Evolutionary conservation across 176 grass and related monocot species (phyloP).

Genomic region (Cocos nucifera): DNA sequence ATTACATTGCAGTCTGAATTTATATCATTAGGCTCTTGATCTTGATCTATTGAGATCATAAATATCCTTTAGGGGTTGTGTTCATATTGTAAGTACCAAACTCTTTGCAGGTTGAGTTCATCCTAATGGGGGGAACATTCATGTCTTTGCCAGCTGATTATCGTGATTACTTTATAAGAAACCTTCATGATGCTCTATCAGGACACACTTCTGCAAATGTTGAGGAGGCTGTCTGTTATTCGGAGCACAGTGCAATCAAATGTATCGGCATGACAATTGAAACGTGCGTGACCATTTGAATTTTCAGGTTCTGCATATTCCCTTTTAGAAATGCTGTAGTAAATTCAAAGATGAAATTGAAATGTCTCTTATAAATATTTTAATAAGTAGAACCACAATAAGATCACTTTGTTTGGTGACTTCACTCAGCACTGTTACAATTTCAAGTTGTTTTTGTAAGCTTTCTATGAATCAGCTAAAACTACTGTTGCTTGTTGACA

Average conservation of each 20-base stretch:
- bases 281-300: constrained; percentile 38
- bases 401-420: too few relatives aligned
- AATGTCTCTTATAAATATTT: too few relatives aligned
- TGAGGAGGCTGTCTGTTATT: constrained; percentile 97
- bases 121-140: constrained; percentile 98
- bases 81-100: neutral
- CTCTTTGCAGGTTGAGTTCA: constrained; percentile 74
- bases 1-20: neutral
- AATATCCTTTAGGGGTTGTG: too few relatives aligned
- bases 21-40: too few relatives aligned
- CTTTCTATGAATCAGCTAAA: neutral
- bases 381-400: too few relatives aligned
- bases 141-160: constrained; percentile 89
- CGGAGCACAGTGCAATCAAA: constrained; percentile 82
- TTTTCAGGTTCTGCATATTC: too few relatives aligned
- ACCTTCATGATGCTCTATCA: constrained; percentile 94
- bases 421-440: too few relatives aligned
- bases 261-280: constrained; percentile 99
- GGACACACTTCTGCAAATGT: constrained; percentile 92
- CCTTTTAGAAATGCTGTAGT: too few relatives aligned
- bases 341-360: too few relatives aligned
- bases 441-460: neutral
- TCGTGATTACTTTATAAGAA: constrained; percentile 97
- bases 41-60: too few relatives aligned
- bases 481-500: neutral